Conservation (phyloP, 768 basidiomycete species). For the Scleroderma bovista region DNA sequence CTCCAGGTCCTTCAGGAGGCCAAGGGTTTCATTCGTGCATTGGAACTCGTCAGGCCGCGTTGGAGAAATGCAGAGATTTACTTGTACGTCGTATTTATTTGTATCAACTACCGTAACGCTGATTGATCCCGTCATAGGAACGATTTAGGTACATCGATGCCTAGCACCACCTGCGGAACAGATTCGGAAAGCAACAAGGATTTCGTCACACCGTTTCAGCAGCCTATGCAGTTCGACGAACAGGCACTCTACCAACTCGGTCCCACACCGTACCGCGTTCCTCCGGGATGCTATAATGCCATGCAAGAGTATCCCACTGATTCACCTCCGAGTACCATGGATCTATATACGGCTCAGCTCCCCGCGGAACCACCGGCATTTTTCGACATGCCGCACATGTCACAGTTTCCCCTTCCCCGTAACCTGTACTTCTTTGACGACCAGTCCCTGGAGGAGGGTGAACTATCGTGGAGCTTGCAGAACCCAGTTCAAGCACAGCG, state of each 20-base stretch:
- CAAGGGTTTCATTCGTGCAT: conserved; percentile 23
- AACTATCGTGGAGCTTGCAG: conserved; percentile 6
- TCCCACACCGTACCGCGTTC: conserved; percentile 11
- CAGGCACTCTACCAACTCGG: conserved; percentile 3
- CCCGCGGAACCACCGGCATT: conserved; percentile 15
- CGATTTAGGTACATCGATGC: conserved; percentile 23
- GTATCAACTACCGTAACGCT: conserved; percentile 27
- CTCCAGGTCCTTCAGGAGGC: conserved; percentile 26
- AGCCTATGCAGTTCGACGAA: conserved; percentile 8
- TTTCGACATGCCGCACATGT: conserved; percentile 23
- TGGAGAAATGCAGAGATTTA: conserved; percentile 31
- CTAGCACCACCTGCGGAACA: conserved; percentile 19
- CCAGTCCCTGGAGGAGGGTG: not conserved
- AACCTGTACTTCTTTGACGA: conserved; percentile 9
- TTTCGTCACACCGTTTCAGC: conserved; percentile 2
- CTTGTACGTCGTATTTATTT: conserved; percentile 26
- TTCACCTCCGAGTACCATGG: conserved; percentile 8
- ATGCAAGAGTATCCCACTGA: conserved; percentile 10
- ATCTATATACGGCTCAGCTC: conserved; percentile 8
- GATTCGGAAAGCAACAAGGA: conserved; percentile 14
- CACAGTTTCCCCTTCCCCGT: conserved; percentile 22
- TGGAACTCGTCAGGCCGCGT: conserved; percentile 22
- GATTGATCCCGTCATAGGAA: conserved; percentile 20
- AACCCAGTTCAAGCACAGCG: not conserved
- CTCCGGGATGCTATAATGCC: conserved; percentile 10